A percentile compares a stretch with the other conserved stretches of the same genome.
These are phyloP conservation scores for Colletotrichum trifolii DNA, from an alignment of 2,329 filamentous ascomycete species.

Conservation along the genomic window DNA sequence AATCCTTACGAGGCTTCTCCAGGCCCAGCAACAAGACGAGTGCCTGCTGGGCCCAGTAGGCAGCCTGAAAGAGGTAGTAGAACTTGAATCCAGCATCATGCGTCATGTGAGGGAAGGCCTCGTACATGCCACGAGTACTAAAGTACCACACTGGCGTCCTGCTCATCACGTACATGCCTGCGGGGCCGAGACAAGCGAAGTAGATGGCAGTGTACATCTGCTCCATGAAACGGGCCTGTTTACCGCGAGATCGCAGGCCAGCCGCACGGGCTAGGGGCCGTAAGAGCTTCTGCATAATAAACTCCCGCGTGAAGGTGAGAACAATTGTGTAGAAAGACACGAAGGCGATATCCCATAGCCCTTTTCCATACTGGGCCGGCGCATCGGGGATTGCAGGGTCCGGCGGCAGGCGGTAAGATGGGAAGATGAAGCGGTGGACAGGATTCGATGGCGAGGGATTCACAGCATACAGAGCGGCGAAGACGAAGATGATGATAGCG, in stretches of 20 bases:
- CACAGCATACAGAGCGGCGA: slow-evolving; percentile 76
- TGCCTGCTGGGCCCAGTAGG: slow-evolving; percentile 95
- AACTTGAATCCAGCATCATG: slow-evolving; percentile 89
- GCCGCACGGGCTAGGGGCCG: slow-evolving; percentile 77
- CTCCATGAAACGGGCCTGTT: slow-evolving; percentile 94
- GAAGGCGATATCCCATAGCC: slow-evolving; percentile 86
- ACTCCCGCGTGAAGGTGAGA: slow-evolving; percentile 92
- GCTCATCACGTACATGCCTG: slow-evolving; percentile 90
- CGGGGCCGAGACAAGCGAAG: slow-evolving; percentile 84
- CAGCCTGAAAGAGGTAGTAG: slow-evolving; percentile 94
- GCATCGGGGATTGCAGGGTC: slow-evolving; percentile 53
- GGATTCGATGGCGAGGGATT: slow-evolving; percentile 84
- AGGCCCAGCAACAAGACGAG: slow-evolving; percentile 87
- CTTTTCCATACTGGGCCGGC: slow-evolving; percentile 84
- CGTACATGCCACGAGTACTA: slow-evolving; percentile 91
- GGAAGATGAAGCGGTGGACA: slow-evolving; percentile 84
- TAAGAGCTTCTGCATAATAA: slow-evolving; percentile 92
- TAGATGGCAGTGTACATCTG: slow-evolving; percentile 95
- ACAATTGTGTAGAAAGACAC: slow-evolving; percentile 90
- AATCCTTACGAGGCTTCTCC: slow-evolving; percentile 95
- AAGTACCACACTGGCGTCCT: slow-evolving; percentile 96
- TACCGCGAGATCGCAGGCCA: slow-evolving; percentile 77
- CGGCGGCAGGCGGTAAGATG: slow-evolving; percentile 82
- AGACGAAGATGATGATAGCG: slow-evolving; percentile 71
- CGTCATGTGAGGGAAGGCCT: slow-evolving; percentile 83